Percentiles rank a stretch among this genome's conserved stretches.
Evolutionary conservation across 2,329 filamentous ascomycete genomes (phyloP).

Genomic region (Fusarium compactum): DNA sequence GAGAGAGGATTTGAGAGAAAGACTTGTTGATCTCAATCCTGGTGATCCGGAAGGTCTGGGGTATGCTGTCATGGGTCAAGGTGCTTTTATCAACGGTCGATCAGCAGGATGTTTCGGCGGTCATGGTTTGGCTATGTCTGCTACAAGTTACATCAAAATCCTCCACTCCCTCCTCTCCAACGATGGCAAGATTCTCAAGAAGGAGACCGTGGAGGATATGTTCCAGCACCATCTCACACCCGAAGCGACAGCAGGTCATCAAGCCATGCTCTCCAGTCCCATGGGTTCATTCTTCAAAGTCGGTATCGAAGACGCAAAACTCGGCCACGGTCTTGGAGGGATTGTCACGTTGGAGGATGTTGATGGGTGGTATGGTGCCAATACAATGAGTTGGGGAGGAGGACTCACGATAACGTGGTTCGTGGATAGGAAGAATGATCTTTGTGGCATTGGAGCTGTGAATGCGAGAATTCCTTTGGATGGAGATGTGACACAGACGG

Average conservation of each 20-base stretch:
- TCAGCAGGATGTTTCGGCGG: conserved; percentile 58
- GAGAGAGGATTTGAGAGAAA: conserved; percentile 51
- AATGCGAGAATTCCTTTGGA: conserved; percentile 55
- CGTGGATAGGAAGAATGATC: conserved; percentile 60
- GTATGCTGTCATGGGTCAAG: conserved; percentile 51
- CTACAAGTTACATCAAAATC: conserved; percentile 58
- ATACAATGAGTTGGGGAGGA: conserved; percentile 61
- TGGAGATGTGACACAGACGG: not conserved
- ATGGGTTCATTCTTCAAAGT: conserved; percentile 53
- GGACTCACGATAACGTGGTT: conserved; percentile 62
- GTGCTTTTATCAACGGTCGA: conserved; percentile 50
- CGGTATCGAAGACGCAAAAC: conserved; percentile 50
- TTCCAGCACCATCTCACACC: conserved; percentile 60
- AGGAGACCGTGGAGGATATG: conserved; percentile 57
- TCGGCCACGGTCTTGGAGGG: conserved; percentile 58
- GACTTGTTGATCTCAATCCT: conserved; percentile 55
- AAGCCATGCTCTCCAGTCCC: conserved; percentile 49
- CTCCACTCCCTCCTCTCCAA: conserved; percentile 60
- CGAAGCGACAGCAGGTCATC: conserved; percentile 45
- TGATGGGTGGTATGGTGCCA: conserved; percentile 58
- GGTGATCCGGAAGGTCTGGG: conserved; percentile 54
- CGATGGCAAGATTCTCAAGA: conserved; percentile 61
- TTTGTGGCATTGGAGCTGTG: conserved; percentile 58
- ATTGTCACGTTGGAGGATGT: conserved; percentile 56
- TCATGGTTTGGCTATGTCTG: conserved; percentile 56